These are phyloP conservation scores for Diaporthe ampelina DNA, from an alignment of 2,329 filamentous ascomycete species.

Conservation along the genomic window DNA sequence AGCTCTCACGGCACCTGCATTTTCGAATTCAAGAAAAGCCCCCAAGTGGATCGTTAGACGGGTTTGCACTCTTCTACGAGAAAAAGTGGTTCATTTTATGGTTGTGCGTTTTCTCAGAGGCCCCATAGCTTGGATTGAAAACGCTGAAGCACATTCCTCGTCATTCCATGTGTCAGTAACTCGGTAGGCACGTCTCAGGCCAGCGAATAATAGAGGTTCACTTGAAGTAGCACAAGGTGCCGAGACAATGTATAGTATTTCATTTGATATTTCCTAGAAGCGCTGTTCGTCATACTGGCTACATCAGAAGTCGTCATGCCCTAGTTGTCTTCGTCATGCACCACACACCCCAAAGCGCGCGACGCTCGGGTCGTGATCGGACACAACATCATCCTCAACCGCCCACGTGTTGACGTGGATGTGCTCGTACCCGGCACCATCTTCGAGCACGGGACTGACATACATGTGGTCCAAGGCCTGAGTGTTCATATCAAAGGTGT, in stretches of 20 bases:
- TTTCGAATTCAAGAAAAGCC: not conserved
- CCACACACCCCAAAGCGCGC: conserved; percentile 73
- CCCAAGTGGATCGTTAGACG: no score
- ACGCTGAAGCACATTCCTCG: no score
- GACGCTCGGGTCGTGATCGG: conserved; percentile 79
- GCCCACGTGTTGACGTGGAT: conserved; percentile 81
- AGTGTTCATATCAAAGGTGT: conserved; percentile 77
- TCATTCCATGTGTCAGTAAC: no score
- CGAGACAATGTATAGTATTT: no score
- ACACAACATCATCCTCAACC: conserved; percentile 66
- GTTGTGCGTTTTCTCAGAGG: no score
- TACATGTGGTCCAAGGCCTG: conserved; percentile 81
- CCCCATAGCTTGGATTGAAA: no score
- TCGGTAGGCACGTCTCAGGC: no score
- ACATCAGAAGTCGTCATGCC: no score
- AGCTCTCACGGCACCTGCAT: not conserved
- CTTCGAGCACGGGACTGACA: conserved; percentile 67
- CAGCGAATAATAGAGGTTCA: no score
- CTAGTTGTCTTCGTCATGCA: not conserved
- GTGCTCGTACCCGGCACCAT: conserved; percentile 70
- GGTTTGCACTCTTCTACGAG: not conserved
- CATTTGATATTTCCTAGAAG: not conserved
- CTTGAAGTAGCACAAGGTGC: no score
- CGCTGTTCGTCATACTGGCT: not conserved
- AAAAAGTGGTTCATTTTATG: no score